Base-by-base conservation (phyloP, 2,329 filamentous ascomycete genomes). In the Coniochaeta sp. region DNA sequence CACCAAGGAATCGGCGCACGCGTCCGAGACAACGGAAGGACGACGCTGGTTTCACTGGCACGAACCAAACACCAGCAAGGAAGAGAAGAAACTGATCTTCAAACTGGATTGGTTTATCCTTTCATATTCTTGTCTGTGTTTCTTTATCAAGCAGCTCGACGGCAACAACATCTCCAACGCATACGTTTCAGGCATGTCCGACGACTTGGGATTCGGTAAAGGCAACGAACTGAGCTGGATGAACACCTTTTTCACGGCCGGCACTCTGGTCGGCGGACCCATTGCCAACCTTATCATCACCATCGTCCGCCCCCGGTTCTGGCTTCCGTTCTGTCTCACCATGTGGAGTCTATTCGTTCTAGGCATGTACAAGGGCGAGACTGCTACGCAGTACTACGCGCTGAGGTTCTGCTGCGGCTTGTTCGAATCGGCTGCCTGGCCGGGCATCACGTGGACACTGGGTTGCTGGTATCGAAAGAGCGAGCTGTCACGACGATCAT, bases 391-490 rank as follows among this genome's bases (percentile, higher is more conserved):
- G 24, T 73, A 79, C 32, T 79, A 79, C 22, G 76, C 76, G 2
- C 71, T 86, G 0, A 76, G 84, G 7, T 79, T 84, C 60, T 74
- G 83, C 50, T 76, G 85, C 32, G 83, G 83, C 54, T 67, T 83
- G 0, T 77, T 83, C 44, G 83, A 85, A 67, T 78, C 77, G 8
- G 79, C 80, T 0, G 83, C 83, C 55, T 81, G 79, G 54, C 82
- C 83, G 0, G 83, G 82, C 28, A 77, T 84, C 50, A 71, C 82
- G 54, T 77, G 80, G 54, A 76, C 82, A 24, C 74, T 86, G 7
- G 82, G 80, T 0, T 82, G 76, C 0, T 87, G 83, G 83, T 87
- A 87, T 66, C 80, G 81, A 62, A 80, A 77, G 56, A 77, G 78
- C 14, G 84, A 87, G 64, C 77, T 85, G 47, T 79, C 80, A 0